A percentile compares a stretch with the other conserved stretches of the same genome.
These are phyloP conservation scores for Paxillus involutus DNA, from an alignment of 768 basidiomycete genomes.

Conservation along the genomic window DNA sequence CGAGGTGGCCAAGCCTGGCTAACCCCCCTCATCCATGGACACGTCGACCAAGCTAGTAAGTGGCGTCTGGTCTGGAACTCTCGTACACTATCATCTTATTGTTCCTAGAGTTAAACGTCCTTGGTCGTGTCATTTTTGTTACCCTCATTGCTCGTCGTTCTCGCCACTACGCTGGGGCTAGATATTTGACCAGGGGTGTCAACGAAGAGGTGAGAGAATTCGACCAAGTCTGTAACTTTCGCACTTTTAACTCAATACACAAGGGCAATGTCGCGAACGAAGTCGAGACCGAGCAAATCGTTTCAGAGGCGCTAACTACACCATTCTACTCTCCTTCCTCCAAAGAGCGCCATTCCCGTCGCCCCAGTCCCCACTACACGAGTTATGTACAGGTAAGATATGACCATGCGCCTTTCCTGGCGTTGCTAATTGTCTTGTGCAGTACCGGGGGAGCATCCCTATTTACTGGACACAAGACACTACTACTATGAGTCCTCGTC, in stretches of 20 bases:
- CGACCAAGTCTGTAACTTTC: background rate
- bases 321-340: slow-evolving; percentile 76
- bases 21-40: slow-evolving; percentile 89
- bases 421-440: background rate
- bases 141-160: slow-evolving; percentile 95
- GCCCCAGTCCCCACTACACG: slow-evolving; percentile 84
- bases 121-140: slow-evolving; percentile 87
- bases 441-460: slow-evolving; percentile 95
- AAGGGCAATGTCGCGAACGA: slow-evolving; percentile 99
- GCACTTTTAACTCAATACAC: background rate
- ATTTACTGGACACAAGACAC: slow-evolving; percentile 97
- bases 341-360: slow-evolving; percentile 38
- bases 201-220: slow-evolving; percentile 73
- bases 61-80: slow-evolving; percentile 5
- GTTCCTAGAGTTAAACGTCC: slow-evolving; percentile 76
- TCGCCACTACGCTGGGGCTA: slow-evolving; percentile 91
- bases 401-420: background rate
- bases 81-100: background rate
- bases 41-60: slow-evolving; percentile 98
- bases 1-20: slow-evolving; percentile 75
- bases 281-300: slow-evolving; percentile 98
- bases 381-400: slow-evolving; percentile 83
- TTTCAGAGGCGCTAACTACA: slow-evolving; percentile 85
- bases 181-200: slow-evolving; percentile 92
- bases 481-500: slow-evolving; percentile 85